Evolutionary conservation across 441 rosid genomes (phyloP).

Genomic region (Populus hybrid): DNA sequence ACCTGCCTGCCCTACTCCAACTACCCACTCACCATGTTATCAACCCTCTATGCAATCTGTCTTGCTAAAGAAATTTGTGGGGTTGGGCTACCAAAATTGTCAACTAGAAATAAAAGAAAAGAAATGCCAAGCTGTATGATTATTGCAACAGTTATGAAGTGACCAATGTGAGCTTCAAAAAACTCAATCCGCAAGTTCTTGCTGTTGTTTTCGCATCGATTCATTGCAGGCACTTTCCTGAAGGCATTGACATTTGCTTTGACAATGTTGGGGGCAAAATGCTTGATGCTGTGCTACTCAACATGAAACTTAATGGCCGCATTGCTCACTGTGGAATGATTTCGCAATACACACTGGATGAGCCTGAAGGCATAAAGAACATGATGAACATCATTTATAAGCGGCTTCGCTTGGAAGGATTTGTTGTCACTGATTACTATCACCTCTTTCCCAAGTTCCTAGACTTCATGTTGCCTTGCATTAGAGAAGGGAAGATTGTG

Average conservation of each 20-base stretch:
- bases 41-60: no score
- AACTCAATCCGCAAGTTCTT: not conserved
- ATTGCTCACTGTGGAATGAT: conserved; percentile 10
- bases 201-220: not conserved
- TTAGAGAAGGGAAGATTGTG: conserved; percentile 33
- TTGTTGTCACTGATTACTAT: conserved; percentile 23
- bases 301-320: conserved; percentile 29
- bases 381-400: conserved; percentile 20
- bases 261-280: conserved; percentile 40
- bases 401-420: conserved; percentile 40
- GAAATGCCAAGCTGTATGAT: no score
- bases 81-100: no score
- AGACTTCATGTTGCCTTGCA: conserved; percentile 31
- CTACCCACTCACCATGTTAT: no score
- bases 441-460: conserved; percentile 26
- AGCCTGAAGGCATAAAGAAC: conserved; percentile 1
- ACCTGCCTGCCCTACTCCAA: no score
- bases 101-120: no score
- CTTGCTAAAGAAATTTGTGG: no score
- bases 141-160: no score
- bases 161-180: no score
- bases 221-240: conserved; percentile 23
- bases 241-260: conserved; percentile 40
- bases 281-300: conserved; percentile 25
- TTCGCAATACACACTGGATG: no score